Evolutionary conservation across 2,329 filamentous ascomycete genomes (phyloP).

Genomic region (Diaporthe ampelina): DNA sequence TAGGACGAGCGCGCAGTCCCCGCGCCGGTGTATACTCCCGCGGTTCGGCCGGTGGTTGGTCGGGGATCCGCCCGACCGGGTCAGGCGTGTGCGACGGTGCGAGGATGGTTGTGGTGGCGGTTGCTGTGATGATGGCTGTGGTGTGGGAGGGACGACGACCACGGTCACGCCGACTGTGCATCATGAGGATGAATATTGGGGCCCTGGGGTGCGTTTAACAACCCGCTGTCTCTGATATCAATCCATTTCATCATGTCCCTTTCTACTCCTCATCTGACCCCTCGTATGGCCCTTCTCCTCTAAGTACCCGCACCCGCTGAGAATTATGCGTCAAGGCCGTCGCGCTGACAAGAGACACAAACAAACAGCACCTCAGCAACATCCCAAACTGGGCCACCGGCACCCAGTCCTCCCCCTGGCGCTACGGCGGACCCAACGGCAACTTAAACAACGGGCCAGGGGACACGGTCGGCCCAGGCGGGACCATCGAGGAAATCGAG

Average conservation of each 20-base stretch:
- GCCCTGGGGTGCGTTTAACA: conserved; percentile 17
- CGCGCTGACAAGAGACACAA: background rate
- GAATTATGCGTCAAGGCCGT: background rate
- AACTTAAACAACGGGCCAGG: background rate
- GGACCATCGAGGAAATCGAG: conserved; percentile 27
- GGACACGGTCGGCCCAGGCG: conserved; percentile 25
- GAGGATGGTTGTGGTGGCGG: background rate
- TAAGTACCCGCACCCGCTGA: too few relatives aligned
- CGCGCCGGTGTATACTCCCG: conserved; percentile 29
- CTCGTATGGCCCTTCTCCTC: background rate
- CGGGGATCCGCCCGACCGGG: conserved; percentile 20
- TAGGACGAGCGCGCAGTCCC: background rate
- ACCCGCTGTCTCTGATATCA: background rate
- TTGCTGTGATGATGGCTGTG: background rate
- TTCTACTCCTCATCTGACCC: background rate
- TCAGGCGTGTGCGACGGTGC: background rate
- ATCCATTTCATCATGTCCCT: background rate
- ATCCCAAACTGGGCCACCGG: conserved; percentile 19
- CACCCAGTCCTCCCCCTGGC: conserved; percentile 21
- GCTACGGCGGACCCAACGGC: conserved; percentile 23
- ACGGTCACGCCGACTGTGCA: conserved; percentile 34
- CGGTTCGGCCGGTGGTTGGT: conserved; percentile 35
- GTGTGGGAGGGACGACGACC: background rate
- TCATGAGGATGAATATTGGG: conserved; percentile 39
- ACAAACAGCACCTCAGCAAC: background rate